phyloP scores from a whole-genome alignment of 768 basidiomycete species.

The Tulasnella sp. region DNA sequence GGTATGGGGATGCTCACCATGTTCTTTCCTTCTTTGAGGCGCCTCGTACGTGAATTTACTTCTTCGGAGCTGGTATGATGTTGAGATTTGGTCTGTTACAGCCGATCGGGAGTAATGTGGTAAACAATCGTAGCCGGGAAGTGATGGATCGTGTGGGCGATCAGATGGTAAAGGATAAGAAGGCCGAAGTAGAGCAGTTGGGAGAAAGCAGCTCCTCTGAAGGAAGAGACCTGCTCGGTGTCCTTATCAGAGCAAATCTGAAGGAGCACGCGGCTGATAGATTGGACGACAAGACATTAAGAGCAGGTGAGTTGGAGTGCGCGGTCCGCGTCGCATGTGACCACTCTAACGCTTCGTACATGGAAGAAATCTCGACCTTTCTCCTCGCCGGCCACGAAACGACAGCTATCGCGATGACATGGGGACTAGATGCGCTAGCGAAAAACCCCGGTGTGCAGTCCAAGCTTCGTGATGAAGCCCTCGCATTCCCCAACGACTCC shows the following conservation, averaged over 20 bases:
- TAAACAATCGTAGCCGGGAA: not conserved
- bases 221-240: slow-evolving; percentile 40
- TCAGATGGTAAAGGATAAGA: slow-evolving; percentile 25
- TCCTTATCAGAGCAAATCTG: slow-evolving; percentile 44
- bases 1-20: not conserved
- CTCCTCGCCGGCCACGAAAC: slow-evolving; percentile 36
- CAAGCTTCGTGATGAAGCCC: slow-evolving; percentile 37
- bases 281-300: slow-evolving; percentile 45
- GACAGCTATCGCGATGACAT: not conserved
- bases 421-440: slow-evolving; percentile 19
- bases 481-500: slow-evolving; percentile 17
- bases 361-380: slow-evolving; percentile 54
- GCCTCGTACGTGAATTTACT: slow-evolving; percentile 1
- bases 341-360: too few species aligned
- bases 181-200: slow-evolving; percentile 19
- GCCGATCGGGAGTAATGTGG: not conserved
- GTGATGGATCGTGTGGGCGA: not conserved
- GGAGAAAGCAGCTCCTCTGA: slow-evolving; percentile 2
- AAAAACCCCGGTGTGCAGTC: slow-evolving; percentile 39
- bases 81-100: not conserved
- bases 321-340: too few species aligned
- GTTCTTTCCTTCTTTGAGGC: not conserved
- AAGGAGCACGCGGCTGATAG: slow-evolving; percentile 45
- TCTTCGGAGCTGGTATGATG: not conserved
- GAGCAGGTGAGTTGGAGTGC: slow-evolving; percentile 49